Evolutionary conservation across 495 filamentous ascomycete genomes (phyloP), one percentile per base, ranked within the genome.

Genomic region (Podospora appendiculata): DNA sequence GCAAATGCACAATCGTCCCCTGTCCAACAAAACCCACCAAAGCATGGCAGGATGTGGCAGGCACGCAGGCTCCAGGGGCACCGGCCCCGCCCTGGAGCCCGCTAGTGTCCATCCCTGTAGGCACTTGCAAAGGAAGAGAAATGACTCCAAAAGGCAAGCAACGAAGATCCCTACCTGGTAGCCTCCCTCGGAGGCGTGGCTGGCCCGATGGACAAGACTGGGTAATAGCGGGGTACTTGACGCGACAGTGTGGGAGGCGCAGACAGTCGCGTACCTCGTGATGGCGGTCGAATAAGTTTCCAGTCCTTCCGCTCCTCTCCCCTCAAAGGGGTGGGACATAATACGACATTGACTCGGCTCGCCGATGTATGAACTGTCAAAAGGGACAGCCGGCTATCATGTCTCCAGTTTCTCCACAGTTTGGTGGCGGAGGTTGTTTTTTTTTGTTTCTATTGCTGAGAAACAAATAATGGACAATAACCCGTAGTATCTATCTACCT

Each of bases 171-270:
- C n/a, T n/a, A 53, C 44, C 44, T 52, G n/a, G n/a, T n/a, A 52
- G 49, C 18, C 49, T 52, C 17, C 40, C 25, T 45, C 41, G 41
- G 40, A 52, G 41, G 25, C 25, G 25, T 25, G 25, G 25, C 25
- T 2, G 5, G 25, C 25, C 25, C 2, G 25, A 25, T 25, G 25
- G 25, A 16, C 11, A 11, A 47, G 45, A 47, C 32, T 47, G 45
- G 45, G 12, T 34, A 48, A 48, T 39, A 48, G 58, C 57, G 60
- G 61, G 58, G 61, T 55, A 61, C 52, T 47, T 18, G 52, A 59
- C 54, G 58, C 54, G 47, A 58, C 56, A 19, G 47, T 46, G 25
- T 43, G 45, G 36, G 62, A 62, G 62, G 62, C 62, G 59, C 62
- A 65, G 56, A 44, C 47, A 2, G 34, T 54, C 58, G 48, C 46